Conservation (phyloP, 2,329 filamentous ascomycete species). For the Trichoderma endophyticum region DNA sequence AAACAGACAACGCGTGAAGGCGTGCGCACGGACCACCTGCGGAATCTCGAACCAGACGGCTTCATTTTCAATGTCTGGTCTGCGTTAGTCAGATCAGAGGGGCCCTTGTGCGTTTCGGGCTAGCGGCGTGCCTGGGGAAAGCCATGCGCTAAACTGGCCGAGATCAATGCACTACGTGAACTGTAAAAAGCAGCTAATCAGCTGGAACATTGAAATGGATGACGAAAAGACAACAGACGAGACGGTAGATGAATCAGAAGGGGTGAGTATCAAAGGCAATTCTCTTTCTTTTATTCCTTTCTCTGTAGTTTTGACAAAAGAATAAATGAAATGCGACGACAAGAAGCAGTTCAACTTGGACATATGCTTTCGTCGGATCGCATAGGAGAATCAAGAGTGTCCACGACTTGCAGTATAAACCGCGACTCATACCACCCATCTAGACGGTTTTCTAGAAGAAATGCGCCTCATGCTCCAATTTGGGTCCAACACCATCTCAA, state of each 20-base stretch:
- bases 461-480: neutral
- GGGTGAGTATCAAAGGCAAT: neutral
- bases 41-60: neutral
- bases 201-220: neutral
- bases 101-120: constrained; percentile 8
- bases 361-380: neutral
- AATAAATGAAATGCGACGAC: neutral
- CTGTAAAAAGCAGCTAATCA: neutral
- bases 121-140: constrained; percentile 1
- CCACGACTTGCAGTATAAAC: neutral
- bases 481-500: accelerated
- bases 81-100: constrained; percentile 2
- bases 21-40: constrained; percentile 23
- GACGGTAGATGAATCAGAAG: neutral
- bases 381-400: neutral
- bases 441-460: neutral
- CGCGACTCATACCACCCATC: neutral
- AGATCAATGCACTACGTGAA: neutral
- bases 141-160: neutral
- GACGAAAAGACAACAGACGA: neutral
- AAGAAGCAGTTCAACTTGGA: neutral
- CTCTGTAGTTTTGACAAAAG: neutral
- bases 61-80: neutral
- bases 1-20: constrained; percentile 44
- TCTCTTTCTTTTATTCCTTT: neutral